These are phyloP conservation scores for Eimeria maxima DNA, from an alignment of 169 alveolate genomes.

Conservation along the genomic window DNA sequence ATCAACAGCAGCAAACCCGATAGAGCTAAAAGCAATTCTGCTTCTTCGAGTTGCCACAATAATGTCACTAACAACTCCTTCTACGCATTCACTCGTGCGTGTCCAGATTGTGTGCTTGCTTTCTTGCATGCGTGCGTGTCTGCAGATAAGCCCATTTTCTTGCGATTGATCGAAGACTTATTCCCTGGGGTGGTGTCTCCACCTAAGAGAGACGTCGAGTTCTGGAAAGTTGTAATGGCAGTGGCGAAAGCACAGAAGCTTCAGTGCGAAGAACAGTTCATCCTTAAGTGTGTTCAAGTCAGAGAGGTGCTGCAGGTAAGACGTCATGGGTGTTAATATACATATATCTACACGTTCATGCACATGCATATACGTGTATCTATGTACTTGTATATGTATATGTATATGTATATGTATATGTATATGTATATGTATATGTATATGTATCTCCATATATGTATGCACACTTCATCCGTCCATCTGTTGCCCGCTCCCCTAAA, in stretches of 20 bases:
- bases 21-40: no score
- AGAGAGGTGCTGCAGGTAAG: conserved; percentile 73
- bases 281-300: conserved; percentile 88
- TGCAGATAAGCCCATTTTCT: conserved; percentile 96
- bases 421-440: no score
- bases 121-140: background rate
- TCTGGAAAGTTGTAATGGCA: conserved; percentile 90
- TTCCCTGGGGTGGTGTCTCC: conserved; percentile 96
- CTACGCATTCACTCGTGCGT: background rate
- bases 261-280: conserved; percentile 93
- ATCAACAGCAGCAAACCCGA: no score
- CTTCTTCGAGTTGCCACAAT: no score
- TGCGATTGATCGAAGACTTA: conserved; percentile 96
- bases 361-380: no score
- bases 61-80: no score
- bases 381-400: background rate
- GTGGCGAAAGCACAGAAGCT: conserved; percentile 90
- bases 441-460: no score
- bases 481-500: no score
- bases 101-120: background rate
- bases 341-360: no score
- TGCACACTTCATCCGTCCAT: no score
- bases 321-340: no score
- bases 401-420: background rate
- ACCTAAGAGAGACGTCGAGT: conserved; percentile 91